Evolutionary conservation across 1,139 yeast species (phyloP).

Genomic region (Suhomyces maxii): DNA sequence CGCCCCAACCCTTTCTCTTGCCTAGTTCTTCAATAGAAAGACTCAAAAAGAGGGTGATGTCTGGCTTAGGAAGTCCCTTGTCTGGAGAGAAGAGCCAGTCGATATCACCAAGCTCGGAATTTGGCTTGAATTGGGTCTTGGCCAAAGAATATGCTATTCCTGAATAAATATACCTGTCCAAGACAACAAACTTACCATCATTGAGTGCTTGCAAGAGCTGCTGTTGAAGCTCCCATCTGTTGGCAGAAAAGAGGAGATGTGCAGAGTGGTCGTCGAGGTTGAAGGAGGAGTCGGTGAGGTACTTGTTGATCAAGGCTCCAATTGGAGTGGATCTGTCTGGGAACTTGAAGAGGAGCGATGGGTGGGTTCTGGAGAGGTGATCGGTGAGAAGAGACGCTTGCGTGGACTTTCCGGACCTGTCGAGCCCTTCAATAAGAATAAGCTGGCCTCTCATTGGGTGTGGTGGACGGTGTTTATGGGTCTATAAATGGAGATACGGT

Average conservation of each 20-base stretch:
- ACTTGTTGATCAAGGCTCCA: conserved; percentile 75
- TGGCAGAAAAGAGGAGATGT: conserved; percentile 88
- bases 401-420: conserved; percentile 92
- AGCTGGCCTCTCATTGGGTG: conserved; percentile 56
- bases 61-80: conserved; percentile 84
- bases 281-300: conserved; percentile 55
- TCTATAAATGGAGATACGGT: not conserved
- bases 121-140: conserved; percentile 35
- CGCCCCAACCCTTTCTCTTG: conserved; percentile 80
- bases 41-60: conserved; percentile 74
- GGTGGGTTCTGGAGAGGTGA: conserved; percentile 26
- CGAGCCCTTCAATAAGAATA: conserved; percentile 88
- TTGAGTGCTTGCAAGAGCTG: conserved; percentile 47
- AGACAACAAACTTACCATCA: conserved; percentile 58
- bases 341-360: conserved; percentile 61
- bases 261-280: conserved; percentile 70
- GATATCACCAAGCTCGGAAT: conserved; percentile 41
- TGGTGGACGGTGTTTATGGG: not conserved
- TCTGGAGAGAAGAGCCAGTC: conserved; percentile 86
- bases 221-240: conserved; percentile 81
- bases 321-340: conserved; percentile 85
- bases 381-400: conserved; percentile 59
- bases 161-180: conserved; percentile 89
- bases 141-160: conserved; percentile 93
- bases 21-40: conserved; percentile 51